Percentiles rank a stretch among this genome's conserved stretches.
These are phyloP conservation scores for Amesomyces nigricolor DNA, from an alignment of 2,329 filamentous ascomycete genomes.

Conservation along the genomic window DNA sequence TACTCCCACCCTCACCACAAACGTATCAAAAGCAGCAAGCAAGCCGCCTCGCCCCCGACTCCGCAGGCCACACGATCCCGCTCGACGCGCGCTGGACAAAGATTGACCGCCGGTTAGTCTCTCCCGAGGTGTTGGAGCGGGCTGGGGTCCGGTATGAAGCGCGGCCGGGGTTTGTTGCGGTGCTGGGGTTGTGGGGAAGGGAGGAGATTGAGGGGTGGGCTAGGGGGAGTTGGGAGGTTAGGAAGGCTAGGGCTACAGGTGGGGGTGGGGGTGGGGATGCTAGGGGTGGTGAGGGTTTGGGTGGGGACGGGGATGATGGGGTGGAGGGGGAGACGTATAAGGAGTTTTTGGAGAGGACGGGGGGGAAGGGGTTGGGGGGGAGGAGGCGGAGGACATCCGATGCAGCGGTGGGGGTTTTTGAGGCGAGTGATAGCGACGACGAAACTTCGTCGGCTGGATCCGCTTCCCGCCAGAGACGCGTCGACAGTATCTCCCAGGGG, in stretches of 20 bases:
- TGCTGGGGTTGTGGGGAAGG: conserved; percentile 50
- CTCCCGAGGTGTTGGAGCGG: conserved; percentile 51
- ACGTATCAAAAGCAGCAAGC: no score
- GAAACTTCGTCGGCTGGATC: conserved; percentile 1
- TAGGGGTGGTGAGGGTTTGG: conserved; percentile 45
- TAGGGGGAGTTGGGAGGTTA: conserved; percentile 42
- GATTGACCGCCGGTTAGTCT: conserved; percentile 50
- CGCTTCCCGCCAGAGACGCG: background rate
- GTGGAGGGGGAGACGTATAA: conserved; percentile 33
- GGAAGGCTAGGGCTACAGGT: conserved; percentile 34
- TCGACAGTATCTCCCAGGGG: no score
- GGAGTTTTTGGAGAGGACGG: conserved; percentile 2
- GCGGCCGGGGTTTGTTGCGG: conserved; percentile 53
- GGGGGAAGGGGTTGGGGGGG: conserved; percentile 14
- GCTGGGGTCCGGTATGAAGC: conserved; percentile 56
- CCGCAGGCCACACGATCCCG: conserved; percentile 51
- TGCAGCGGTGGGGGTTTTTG: conserved; percentile 25
- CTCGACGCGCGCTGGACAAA: conserved; percentile 55
- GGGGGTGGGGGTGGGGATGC: conserved; percentile 42
- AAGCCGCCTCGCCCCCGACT: conserved; percentile 49
- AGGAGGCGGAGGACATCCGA: conserved; percentile 6
- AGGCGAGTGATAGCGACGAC: conserved; percentile 24
- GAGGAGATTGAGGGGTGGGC: conserved; percentile 50
- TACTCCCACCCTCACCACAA: no score
- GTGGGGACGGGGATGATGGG: conserved; percentile 40